Percentiles rank a stretch among this genome's conserved stretches.
Evolutionary conservation across 495 filamentous ascomycete genomes (phyloP).

Genomic region (Staphylotrichum longicolle): DNA sequence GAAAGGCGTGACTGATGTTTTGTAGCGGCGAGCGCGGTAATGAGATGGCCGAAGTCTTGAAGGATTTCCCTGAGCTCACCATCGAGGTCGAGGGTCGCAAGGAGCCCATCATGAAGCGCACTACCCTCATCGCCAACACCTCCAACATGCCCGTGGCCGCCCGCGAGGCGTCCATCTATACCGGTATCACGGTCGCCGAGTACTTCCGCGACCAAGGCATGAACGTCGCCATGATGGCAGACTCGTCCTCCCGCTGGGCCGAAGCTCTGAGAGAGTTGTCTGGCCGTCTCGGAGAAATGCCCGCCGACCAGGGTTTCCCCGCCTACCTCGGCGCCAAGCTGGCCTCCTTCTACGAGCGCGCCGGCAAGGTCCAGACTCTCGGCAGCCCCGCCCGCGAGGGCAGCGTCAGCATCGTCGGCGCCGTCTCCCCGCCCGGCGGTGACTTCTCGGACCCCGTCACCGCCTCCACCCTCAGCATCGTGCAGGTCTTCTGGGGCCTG

Average conservation of each 20-base stretch:
- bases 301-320: conserved; percentile 98
- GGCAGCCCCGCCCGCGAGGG: conserved; percentile 85
- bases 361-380: conserved; percentile 78
- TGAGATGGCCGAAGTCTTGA: conserved; percentile 99
- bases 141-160: conserved; percentile 99
- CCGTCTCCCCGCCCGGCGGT: conserved; percentile 94
- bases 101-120: conserved; percentile 99
- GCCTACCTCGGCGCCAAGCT: conserved; percentile 96
- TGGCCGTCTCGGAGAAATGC: conserved; percentile 98
- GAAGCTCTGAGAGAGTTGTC: conserved; percentile 98
- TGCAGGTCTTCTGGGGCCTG: conserved; percentile 99
- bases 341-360: conserved; percentile 98
- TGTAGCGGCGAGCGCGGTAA: conserved; percentile 88
- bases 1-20: background rate
- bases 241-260: conserved; percentile 97
- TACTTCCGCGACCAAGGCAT: conserved; percentile 99
- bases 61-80: conserved; percentile 97
- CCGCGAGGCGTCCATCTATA: conserved; percentile 98
- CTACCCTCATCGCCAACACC: conserved; percentile 96
- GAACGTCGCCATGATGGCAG: conserved; percentile 99
- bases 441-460: conserved; percentile 99
- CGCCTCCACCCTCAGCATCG: conserved; percentile 89
- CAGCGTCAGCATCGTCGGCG: conserved; percentile 96
- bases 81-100: conserved; percentile 88
- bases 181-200: conserved; percentile 95